A percentile compares a stretch with the other conserved stretches of the same genome.
These are phyloP conservation scores for Smithsoniella earleae DNA, from an alignment of 163 green algal genomes.

Conservation along the genomic window DNA sequence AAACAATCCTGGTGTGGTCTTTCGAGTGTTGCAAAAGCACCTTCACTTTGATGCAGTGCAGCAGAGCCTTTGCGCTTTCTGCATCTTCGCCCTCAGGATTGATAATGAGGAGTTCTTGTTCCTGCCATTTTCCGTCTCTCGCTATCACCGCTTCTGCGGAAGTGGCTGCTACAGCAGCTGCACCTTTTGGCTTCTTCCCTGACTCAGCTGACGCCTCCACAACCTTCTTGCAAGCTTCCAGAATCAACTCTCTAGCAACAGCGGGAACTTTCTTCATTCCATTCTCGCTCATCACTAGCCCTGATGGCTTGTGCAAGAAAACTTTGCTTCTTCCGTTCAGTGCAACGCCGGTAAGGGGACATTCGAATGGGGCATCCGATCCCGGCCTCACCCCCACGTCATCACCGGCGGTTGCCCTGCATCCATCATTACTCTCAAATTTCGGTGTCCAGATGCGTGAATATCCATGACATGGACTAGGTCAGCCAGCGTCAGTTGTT, in stretches of 20 bases:
- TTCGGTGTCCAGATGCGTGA: no score
- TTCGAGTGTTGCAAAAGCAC: no score
- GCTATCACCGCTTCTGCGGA: neutral
- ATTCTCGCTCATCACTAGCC: slow-evolving; percentile 73
- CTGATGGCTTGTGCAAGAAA: slow-evolving; percentile 50
- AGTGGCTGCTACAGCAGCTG: neutral
- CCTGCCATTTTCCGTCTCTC: neutral
- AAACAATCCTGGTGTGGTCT: no score
- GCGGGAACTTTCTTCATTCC: slow-evolving; percentile 71
- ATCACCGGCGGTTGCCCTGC: neutral
- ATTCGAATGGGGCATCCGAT: slow-evolving; percentile 60
- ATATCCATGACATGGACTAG: no score
- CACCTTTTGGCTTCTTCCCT: neutral
- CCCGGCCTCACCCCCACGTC: slow-evolving; percentile 29
- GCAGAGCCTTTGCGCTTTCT: neutral
- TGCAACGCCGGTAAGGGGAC: slow-evolving; percentile 72
- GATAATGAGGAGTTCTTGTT: neutral
- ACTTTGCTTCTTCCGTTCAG: slow-evolving; percentile 78
- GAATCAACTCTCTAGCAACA: slow-evolving; percentile 32
- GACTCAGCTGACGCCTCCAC: neutral
- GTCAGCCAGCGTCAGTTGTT: neutral
- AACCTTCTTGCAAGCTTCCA: slow-evolving; percentile 19
- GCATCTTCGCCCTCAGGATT: slow-evolving; percentile 25
- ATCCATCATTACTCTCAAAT: no score
- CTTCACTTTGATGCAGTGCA: slow-evolving; percentile 5